Base-by-base conservation (phyloP, 1,284 basidiomycete species). In the Papiliotrema nemorosa region DNA sequence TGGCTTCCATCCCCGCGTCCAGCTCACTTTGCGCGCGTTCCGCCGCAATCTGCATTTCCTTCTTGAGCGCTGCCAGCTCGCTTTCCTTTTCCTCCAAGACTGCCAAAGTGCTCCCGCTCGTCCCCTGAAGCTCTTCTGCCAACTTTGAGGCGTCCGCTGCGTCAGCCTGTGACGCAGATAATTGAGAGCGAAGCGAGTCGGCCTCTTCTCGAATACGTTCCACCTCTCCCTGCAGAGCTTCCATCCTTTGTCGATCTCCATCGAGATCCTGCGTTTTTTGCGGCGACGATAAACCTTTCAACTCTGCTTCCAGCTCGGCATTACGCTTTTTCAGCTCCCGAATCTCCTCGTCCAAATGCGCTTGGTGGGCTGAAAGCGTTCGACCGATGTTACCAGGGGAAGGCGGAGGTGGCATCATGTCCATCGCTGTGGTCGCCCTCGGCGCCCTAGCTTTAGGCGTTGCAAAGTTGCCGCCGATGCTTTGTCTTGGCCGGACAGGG, bases 361-460 rank as follows among this genome's bases (percentile, higher is more conserved):
- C 80, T 59, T 77, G 58, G 26, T 53, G 49, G 5, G 56, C 56
- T 12, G 59, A 47, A 4, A 57, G 44, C 3, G 58, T 49, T n/a
- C 38, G 46, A 29, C 50, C 62, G 51, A 52, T 55, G 45, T 69
- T 67, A 33, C 60, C 54, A 6, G 75, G 75, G 24, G 69, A 72
- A 1, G 75, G 70, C 10, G 75, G 75, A 21, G 76, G 75, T 0
- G 73, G 75, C 76, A 76, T 76, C 56, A 62, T 63, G 12, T 70
- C 67, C 18, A 58, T 44, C 5, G 61, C 58, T 10, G 55, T 54
- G 36, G 66, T 65, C 12, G 55, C 55, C 18, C 69, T 52, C 2
- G 66, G 65, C 16, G 26, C 60, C 24, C 58, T 55, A 1, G 67
- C 59, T 44, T 69, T 69, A 2, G 75, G 75, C 2, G 75, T 76